Percentiles rank a stretch among this genome's conserved stretches.
Evolutionary conservation across 2,329 filamentous ascomycete species (phyloP).

Genomic region (Hypoxylon sp.): DNA sequence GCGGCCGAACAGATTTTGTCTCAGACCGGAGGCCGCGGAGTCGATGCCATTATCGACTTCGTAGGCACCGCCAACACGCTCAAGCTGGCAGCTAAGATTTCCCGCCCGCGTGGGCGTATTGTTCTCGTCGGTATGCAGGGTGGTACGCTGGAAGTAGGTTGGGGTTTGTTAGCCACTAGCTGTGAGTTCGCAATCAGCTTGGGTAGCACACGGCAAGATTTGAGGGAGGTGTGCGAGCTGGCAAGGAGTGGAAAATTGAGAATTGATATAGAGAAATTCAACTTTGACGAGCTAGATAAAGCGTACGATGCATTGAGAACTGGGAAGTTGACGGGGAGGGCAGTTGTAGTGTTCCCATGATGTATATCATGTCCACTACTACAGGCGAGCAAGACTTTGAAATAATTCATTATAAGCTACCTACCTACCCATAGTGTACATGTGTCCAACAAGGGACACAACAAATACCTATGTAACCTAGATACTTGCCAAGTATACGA

Average conservation of each 20-base stretch:
- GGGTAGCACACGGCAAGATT: slow-evolving; percentile 43
- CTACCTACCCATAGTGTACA: background rate
- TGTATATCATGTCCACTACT: background rate
- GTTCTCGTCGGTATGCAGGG: slow-evolving; percentile 44
- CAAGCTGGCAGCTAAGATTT: slow-evolving; percentile 38
- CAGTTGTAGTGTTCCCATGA: slow-evolving; percentile 41
- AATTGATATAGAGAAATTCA: slow-evolving; percentile 40
- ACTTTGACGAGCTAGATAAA: slow-evolving; percentile 36
- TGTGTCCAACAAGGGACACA: no score
- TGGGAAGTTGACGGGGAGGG: slow-evolving; percentile 34
- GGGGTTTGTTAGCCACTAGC: slow-evolving; percentile 40
- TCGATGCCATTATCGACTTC: slow-evolving; percentile 53
- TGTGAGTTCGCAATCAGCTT: slow-evolving; percentile 45
- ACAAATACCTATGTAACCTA: no score
- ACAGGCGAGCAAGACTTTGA: background rate
- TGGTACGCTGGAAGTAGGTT: slow-evolving; percentile 42
- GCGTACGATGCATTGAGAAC: slow-evolving; percentile 38
- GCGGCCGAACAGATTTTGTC: slow-evolving; percentile 42
- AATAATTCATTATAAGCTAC: background rate
- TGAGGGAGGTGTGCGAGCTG: slow-evolving; percentile 44
- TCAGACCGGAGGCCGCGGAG: slow-evolving; percentile 51
- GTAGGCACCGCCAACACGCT: slow-evolving; percentile 38
- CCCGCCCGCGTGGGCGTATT: slow-evolving; percentile 38
- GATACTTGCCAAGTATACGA: background rate
- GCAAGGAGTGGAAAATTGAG: slow-evolving; percentile 35